Base-by-base conservation (phyloP, 495 filamentous ascomycete species). In the Annulohypoxylon moriforme region DNA sequence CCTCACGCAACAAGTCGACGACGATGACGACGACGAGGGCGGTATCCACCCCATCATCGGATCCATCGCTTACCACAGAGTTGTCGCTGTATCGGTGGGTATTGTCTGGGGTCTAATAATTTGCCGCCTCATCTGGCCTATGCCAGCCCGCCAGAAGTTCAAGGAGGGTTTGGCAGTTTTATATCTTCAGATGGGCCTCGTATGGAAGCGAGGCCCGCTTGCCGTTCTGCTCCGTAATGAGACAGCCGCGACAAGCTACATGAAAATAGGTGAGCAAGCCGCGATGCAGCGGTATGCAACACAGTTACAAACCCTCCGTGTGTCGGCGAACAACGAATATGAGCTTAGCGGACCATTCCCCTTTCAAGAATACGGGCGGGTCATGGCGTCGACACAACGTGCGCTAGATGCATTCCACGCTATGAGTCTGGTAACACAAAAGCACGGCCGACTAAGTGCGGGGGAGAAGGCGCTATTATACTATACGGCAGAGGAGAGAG, bases 201-300 rank as follows among this genome's bases (percentile, higher is more conserved):
- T 98, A 61, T 99, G 96, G 96, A 94, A 92, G 77, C 89, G 93
- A n/a, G 94, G 96, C n/a, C 96, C 96, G 0, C 83, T 99, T 14
- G 89, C 91, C 1, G 87, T 86, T 13, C 86, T 96, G 29, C 84
- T 93, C 1, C 77, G 81, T 11, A 83, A 79, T 52, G 77, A 84
- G 52, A 79, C 84, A 57, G 63, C 73, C n/a, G 80, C 81, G 9
- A 83, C 89, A 18, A 83, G 87, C 9, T 98, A 97, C 77, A 92
- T 97, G 85, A 90, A 89, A 68, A 86, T 93, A 1, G 86, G 90
- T 14, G 96, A 98, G 78, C 93, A 95, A 77, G 85, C 92, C 11
- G 87, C 85, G 0, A 83, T 90, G 46, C 84, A 85, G 66, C 81
- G 85, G 55, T 87, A 86, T 67, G 81, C 78, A 60, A 62, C 83